A percentile compares a stretch with the other conserved stretches of the same genome.
Evolutionary conservation across 306 rosid genomes (phyloP).

Genomic region (Acacia confusa): DNA sequence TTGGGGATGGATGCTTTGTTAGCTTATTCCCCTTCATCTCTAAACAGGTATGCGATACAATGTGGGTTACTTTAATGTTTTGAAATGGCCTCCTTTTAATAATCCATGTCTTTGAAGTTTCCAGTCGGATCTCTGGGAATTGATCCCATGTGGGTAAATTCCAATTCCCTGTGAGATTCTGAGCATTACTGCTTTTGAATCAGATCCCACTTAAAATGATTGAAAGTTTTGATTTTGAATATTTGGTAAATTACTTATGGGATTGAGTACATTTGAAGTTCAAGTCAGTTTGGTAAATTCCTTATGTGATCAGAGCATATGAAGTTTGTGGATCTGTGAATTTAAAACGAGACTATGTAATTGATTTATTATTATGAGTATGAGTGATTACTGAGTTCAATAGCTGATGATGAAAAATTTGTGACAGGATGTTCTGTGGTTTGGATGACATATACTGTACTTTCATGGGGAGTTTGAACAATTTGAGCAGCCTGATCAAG

Average conservation of each 20-base stretch:
- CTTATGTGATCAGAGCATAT: neutral
- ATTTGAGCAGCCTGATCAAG: constrained; percentile 64
- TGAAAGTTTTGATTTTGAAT: neutral
- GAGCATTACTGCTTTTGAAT: neutral
- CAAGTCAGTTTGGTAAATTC: neutral
- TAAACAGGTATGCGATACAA: constrained; percentile 46
- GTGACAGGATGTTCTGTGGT: constrained; percentile 78
- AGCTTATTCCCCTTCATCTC: constrained; percentile 45
- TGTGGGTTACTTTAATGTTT: neutral
- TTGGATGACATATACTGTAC: constrained; percentile 75
- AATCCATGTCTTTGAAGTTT: neutral
- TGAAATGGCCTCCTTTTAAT: neutral
- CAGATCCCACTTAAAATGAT: neutral
- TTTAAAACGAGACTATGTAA: neutral
- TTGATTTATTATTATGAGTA: too few species aligned
- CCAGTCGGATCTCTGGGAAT: neutral
- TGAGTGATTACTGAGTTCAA: neutral
- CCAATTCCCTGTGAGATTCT: neutral
- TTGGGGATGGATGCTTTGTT: constrained; percentile 59
- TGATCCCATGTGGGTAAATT: neutral
- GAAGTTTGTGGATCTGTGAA: neutral
- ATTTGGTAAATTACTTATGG: neutral
- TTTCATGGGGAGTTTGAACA: constrained; percentile 69
- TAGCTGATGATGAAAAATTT: constrained; percentile 11
- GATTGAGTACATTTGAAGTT: neutral